Evolutionary conservation across 1,284 basidiomycete species (phyloP).

Genomic region (Sporisorium graminicola): DNA sequence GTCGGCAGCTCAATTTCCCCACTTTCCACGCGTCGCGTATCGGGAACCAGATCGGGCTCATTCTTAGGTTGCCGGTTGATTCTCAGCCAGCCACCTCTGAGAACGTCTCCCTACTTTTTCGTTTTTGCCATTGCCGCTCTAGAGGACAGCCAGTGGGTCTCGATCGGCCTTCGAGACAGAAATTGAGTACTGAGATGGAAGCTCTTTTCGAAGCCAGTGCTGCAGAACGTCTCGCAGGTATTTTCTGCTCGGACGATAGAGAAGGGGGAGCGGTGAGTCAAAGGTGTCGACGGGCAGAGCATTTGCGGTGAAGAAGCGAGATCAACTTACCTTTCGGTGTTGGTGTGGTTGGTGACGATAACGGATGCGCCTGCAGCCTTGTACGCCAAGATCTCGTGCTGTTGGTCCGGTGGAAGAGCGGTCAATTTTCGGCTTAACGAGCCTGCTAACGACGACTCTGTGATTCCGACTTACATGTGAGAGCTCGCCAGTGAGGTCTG

Average conservation of each 20-base stretch:
- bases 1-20: neutral
- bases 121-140: slow-evolving; percentile 6
- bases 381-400: slow-evolving; percentile 67
- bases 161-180: slow-evolving; percentile 36
- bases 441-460: neutral
- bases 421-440: neutral
- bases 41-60: neutral
- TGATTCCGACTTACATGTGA: slow-evolving; percentile 45
- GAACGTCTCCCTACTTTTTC: neutral
- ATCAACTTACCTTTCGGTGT: slow-evolving; percentile 58
- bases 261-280: neutral
- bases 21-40: slow-evolving; percentile 30
- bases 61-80: neutral
- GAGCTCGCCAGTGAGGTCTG: slow-evolving; percentile 65
- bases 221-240: slow-evolving; percentile 55
- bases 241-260: slow-evolving; percentile 24
- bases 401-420: neutral
- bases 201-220: slow-evolving; percentile 38
- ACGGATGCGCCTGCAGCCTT: slow-evolving; percentile 63
- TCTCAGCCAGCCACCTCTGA: neutral
- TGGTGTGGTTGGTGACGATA: slow-evolving; percentile 65
- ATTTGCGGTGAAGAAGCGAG: neutral
- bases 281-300: neutral
- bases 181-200: slow-evolving; percentile 19
- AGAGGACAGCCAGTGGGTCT: slow-evolving; percentile 49